These are phyloP conservation scores for Eutrema japonicum DNA, from an alignment of 345 rosid species.

Conservation along the genomic window DNA sequence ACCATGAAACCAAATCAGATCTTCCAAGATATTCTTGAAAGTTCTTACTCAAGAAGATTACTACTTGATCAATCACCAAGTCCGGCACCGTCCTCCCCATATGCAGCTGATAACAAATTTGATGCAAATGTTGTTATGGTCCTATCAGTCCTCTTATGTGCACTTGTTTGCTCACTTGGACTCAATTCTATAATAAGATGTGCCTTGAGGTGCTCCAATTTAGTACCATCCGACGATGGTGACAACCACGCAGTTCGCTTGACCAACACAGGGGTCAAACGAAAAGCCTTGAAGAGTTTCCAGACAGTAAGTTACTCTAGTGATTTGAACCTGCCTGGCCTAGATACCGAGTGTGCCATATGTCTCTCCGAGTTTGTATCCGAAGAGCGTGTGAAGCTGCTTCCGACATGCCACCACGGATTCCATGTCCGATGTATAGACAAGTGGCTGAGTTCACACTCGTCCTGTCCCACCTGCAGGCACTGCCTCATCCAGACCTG, in stretches of 20 bases:
- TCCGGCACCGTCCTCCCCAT: conserved; percentile 40
- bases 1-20: conserved; percentile 30
- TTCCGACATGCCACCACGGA: conserved; percentile 84
- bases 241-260: conserved; percentile 43
- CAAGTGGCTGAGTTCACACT: conserved; percentile 84
- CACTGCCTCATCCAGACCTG: conserved; percentile 76
- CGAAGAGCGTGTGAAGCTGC: conserved; percentile 68
- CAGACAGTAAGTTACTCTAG: conserved; percentile 62
- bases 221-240: conserved; percentile 44
- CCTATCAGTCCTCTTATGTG: conserved; percentile 84
- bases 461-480: conserved; percentile 94
- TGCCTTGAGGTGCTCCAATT: conserved; percentile 62
- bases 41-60: conserved; percentile 43
- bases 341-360: conserved; percentile 70
- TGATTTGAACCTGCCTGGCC: conserved; percentile 56
- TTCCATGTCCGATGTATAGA: conserved; percentile 85
- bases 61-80: conserved; percentile 35
- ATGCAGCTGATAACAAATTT: conserved; percentile 47
- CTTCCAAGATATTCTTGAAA: conserved; percentile 36
- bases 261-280: conserved; percentile 76
- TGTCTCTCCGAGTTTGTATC: conserved; percentile 66
- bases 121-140: conserved; percentile 81
- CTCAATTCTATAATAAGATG: conserved; percentile 71
- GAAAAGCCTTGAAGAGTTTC: conserved; percentile 70
- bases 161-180: conserved; percentile 78